Conservation (phyloP, 352 stramenopile genomes). For the Pythium sp. region DNA sequence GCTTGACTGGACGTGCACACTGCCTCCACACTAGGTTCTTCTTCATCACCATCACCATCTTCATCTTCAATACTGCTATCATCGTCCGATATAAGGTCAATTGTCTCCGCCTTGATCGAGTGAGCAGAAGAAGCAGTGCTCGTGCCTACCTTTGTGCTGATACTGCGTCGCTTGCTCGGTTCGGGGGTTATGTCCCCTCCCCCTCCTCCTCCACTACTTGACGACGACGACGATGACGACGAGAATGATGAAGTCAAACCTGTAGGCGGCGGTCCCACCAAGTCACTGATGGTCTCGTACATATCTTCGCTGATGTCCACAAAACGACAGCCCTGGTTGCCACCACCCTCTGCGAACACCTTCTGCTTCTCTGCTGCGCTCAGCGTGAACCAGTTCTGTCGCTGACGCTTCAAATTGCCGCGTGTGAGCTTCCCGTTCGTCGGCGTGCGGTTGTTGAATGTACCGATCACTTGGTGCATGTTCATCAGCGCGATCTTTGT, state of each 20-base stretch:
- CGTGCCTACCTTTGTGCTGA: constrained; percentile 9
- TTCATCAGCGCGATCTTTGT: constrained; percentile 15
- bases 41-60: not conserved
- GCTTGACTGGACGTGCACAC: not conserved
- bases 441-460: constrained; percentile 4
- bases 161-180: constrained; percentile 1
- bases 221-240: not conserved
- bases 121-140: constrained; percentile 1
- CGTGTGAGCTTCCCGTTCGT: constrained; percentile 14
- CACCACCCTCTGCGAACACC: not conserved
- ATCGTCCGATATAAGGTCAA: constrained; percentile 14
- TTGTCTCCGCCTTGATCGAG: constrained; percentile 8
- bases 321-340: constrained; percentile 7
- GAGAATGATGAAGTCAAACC: not conserved
- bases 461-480: constrained; percentile 13
- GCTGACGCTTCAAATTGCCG: constrained; percentile 8
- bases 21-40: not conserved
- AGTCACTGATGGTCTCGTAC: constrained; percentile 11
- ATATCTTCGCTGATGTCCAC: constrained; percentile 15
- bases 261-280: not conserved
- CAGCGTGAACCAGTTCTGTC: constrained; percentile 16
- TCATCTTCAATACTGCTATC: constrained; percentile 7
- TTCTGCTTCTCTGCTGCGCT: not conserved
- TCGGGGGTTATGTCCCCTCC: constrained; percentile 1
- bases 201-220: not conserved